Percentiles rank a stretch among this genome's conserved stretches.
Conservation (phyloP, 2,329 filamentous ascomycete genomes). For the Pseudogymnoascus sp. region DNA sequence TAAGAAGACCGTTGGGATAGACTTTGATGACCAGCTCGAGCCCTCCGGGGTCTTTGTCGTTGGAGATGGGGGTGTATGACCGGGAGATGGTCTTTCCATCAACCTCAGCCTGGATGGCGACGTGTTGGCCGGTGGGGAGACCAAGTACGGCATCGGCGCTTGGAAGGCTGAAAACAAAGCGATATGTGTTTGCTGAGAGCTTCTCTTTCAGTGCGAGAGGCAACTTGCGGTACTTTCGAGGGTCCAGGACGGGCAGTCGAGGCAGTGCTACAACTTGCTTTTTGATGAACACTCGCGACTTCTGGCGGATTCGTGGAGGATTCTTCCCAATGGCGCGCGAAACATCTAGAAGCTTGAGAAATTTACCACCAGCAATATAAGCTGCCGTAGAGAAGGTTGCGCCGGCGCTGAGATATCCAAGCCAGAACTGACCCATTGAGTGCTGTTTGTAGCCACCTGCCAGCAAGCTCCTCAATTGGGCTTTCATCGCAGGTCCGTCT, state of each 20-base stretch:
- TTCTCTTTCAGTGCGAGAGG: conserved; percentile 17
- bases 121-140: conserved; percentile 36
- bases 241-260: conserved; percentile 12
- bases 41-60: conserved; percentile 41
- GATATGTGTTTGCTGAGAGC: conserved; percentile 17
- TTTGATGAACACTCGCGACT: background rate
- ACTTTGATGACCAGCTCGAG: conserved; percentile 45
- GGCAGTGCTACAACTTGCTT: background rate
- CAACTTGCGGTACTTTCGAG: conserved; percentile 18
- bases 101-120: conserved; percentile 31
- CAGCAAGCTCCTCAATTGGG: background rate
- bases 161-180: conserved; percentile 30
- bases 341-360: background rate
- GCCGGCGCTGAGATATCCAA: conserved; percentile 4
- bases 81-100: conserved; percentile 30
- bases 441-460: background rate
- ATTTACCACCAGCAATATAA: background rate
- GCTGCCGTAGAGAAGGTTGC: background rate
- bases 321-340: background rate
- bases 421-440: background rate
- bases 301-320: background rate
- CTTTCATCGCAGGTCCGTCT: background rate
- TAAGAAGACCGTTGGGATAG: conserved; percentile 47
- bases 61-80: conserved; percentile 40
- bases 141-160: conserved; percentile 28